Base-by-base conservation (phyloP, 2,329 filamentous ascomycete species). In the Alternaria novae-zelandiae region DNA sequence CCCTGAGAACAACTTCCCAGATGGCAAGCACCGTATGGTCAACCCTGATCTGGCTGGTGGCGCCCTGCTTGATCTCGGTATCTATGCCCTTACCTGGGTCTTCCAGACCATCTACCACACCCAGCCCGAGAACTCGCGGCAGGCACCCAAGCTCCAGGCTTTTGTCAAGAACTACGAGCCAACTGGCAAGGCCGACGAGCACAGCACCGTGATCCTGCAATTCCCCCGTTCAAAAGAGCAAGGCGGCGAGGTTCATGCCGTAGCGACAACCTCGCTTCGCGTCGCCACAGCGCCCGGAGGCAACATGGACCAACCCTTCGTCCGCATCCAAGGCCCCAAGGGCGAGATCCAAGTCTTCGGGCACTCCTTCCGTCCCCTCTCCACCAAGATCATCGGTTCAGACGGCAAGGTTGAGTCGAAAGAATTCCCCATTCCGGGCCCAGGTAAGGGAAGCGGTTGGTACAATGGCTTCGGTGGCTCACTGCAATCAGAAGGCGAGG, bases 81-180 rank as follows among this genome's bases (percentile, higher is more conserved):
- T 97, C 79, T 97, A 97, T 83, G 88, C 92, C 50, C 82, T 97
- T 65, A 96, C 93, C 30, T 97, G 94, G 94, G 87, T 96, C 7
- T 96, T 95, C 86, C 93, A 97, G 81, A 91, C 90, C 47, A 86
- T 97, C 26, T 97, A 97, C 82, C 92, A 94, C 79, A 88, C 91
- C 4, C 91, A 94, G 74, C 86, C 89, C 2, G 85, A 78, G 28
- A 78, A 82, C 10, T 79, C 87, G 57, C 91, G 93, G 70, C 87
- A 92, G 78, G 75, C 86, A 1, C 94, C 94, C 6, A 85, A 83
- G 47, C 89, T 96, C 4, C 82, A 89, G 10, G 86, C 89, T 1
- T 88, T 91, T 56, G 74, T 83, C n/a, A 88, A 94, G 72, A 88
- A 88, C 75, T 91, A 91, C 76, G 93, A 93, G 80, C 78, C 82